Evolutionary conservation across 164 flowering plant genomes (phyloP), one percentile per base, ranked within the genome.

Genomic region (Cinnamomum chago): DNA sequence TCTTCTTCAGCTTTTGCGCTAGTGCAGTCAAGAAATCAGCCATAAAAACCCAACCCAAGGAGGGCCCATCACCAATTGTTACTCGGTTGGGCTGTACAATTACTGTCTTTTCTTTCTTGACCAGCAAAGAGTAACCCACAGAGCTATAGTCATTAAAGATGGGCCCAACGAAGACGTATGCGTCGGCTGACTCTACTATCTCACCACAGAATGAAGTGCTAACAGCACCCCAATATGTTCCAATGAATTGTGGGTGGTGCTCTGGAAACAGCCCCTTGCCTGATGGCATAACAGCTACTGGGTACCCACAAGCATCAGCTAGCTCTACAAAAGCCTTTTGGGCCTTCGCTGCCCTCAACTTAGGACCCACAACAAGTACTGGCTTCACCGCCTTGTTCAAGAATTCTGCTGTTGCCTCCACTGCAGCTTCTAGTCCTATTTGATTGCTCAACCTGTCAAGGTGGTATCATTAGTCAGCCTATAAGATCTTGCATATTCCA

Each of bases 351-450:
- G 84, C 94, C 25, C 94, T 77, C 68, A 92, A 72, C 70, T 89
- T 92, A 0, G 97, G 98, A 2, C 98, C 98, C 1, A 80, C 97
- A 23, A 94, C 91, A 75, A 94, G 27, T 15, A 94, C 97, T 7
- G 98, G 97, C 68, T 94, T 94, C 83, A 90, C 97, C 0, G 97
- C 95, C 85, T 89, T 93, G 87, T 90, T 86, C 76, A 93, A 74
- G 79, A 93, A 88, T 73, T 83, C 90, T 3, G 90, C 95, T 0
- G 98, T 78, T 10, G 90, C 95, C 72, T 93, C 98, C 58, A 92
- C 98, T 1, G 98, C 97, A 0, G 89, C 92, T 77, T 89, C 88
- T 35, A 93, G 76, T 4, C 90, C 97, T 85, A 83, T 68, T 50
- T 81, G 74, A 79, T 93, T 93, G 71, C 87, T 89, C 85, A 89